Evolutionary conservation across 768 basidiomycete genomes (phyloP).

Genomic region (Omphalotus guepiniiformis): DNA sequence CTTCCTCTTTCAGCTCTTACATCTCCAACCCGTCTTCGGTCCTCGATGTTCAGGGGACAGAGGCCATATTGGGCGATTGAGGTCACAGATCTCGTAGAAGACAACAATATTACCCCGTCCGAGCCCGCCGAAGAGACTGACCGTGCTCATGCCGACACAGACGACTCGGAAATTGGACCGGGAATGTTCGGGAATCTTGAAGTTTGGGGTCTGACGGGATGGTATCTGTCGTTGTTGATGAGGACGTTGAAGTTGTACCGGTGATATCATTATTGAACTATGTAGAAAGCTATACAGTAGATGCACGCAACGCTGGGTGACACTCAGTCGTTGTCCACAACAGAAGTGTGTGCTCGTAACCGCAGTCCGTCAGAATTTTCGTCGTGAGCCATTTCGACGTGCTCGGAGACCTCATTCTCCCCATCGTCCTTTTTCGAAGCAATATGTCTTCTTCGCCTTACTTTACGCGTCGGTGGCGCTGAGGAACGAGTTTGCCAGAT

Average conservation of each 20-base stretch:
- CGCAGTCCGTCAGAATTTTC: constrained; percentile 1
- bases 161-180: constrained; percentile 38
- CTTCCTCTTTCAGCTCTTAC: constrained; percentile 54
- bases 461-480: neutral
- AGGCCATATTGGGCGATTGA: constrained; percentile 64
- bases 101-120: neutral
- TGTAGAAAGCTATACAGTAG: neutral
- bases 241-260: constrained; percentile 45
- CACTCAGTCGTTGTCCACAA: neutral
- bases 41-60: constrained; percentile 50
- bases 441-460: constrained; percentile 1
- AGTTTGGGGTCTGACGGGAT: constrained; percentile 82
- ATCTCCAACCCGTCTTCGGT: constrained; percentile 43
- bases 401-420: constrained; percentile 7
- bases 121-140: neutral
- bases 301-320: constrained; percentile 3
- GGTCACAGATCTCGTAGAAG: constrained; percentile 54
- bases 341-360: constrained; percentile 2
- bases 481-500: constrained; percentile 62
- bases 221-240: constrained; percentile 71
- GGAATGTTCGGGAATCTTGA: constrained; percentile 49
- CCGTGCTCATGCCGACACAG: constrained; percentile 1
- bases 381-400: neutral
- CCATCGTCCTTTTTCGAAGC: constrained; percentile 32
- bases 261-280: constrained; percentile 13